Conservation (phyloP, 2,329 filamentous ascomycete species). For the Sclerotinia trifoliorum region DNA sequence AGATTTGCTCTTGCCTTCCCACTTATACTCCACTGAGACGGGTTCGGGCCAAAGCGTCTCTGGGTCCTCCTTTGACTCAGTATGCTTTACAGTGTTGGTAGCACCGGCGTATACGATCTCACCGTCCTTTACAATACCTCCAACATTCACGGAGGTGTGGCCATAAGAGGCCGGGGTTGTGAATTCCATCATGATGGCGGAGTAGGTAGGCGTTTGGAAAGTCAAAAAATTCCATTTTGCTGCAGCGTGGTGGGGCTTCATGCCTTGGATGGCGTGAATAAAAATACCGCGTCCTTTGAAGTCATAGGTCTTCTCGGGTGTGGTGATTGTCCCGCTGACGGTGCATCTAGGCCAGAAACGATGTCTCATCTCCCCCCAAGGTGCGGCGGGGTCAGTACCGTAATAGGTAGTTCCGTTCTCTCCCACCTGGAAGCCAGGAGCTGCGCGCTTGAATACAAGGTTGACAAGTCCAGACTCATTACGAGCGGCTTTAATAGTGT, state of each 20-base stretch:
- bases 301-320: constrained; percentile 75
- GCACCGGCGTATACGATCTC: constrained; percentile 74
- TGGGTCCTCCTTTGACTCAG: constrained; percentile 65
- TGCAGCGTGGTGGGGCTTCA: constrained; percentile 98
- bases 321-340: constrained; percentile 80
- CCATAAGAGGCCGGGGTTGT: constrained; percentile 93
- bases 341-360: constrained; percentile 89
- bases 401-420: constrained; percentile 80
- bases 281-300: constrained; percentile 79
- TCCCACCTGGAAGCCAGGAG: constrained; percentile 82
- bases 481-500: constrained; percentile 85
- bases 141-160: constrained; percentile 77
- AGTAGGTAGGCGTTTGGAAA: constrained; percentile 85
- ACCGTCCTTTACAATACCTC: constrained; percentile 76
- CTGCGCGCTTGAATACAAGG: constrained; percentile 70
- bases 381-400: constrained; percentile 81
- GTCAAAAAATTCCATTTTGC: constrained; percentile 90
- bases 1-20: constrained; percentile 75
- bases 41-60: constrained; percentile 91
- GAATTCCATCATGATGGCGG: constrained; percentile 92
- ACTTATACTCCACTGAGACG: constrained; percentile 68
- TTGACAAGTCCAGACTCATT: constrained; percentile 82
- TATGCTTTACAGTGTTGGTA: constrained; percentile 67
- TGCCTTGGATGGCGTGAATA: constrained; percentile 86
- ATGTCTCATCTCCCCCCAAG: constrained; percentile 92